Base-by-base conservation (phyloP, 1,139 yeast species). In the Scheffersomyces illinoinensis region DNA sequence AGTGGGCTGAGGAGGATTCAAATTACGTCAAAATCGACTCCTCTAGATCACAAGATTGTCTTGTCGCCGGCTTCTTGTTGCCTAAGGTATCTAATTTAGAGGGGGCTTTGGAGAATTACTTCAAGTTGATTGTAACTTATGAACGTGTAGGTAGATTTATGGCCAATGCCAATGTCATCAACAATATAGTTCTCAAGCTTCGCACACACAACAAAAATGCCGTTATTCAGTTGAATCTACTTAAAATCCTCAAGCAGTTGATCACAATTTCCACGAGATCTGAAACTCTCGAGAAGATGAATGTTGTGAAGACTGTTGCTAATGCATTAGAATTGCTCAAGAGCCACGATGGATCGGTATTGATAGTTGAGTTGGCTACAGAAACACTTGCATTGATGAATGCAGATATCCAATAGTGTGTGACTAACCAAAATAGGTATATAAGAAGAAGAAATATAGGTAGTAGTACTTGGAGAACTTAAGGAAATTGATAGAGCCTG, bases 61-160 rank as follows among this genome's bases (percentile, higher is more conserved):
- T 81, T 24, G 68, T 72, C 8, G 75, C 74, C 7, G 85, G 84
- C 2, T 80, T 81, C 58, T 66, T 79, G 59, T 62, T 81, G 54
- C 71, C 76, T 23, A 76, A 74, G 59, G 79, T 78, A 2, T 76
- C 83, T 5, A 81, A 76, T 62, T 61, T 80, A 54, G 85, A 81
- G 62, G 75, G 80, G 5, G 71, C 78, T 0, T 66, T 81, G 43
- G 83, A 79, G 53, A 75, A 71, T 56, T 81, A 77, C 59, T 69
- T 77, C 60, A 76, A 77, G 62, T 68, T 81, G 18, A 62, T 81
- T 46, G 67, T 69, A 2, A 56, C 66, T 6, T 66, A 71, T 59
- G 55, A 59, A 14, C 55, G 59, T 0, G 64, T 79, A 12, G 67
- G 72, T 5, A 58, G 57, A 14, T 56, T 60, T 4, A 71, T 81